A percentile compares a stretch with the other conserved stretches of the same genome.
These are phyloP conservation scores for Buddleja alternifolia DNA, from an alignment of 257 asterid genomes.

Conservation along the genomic window DNA sequence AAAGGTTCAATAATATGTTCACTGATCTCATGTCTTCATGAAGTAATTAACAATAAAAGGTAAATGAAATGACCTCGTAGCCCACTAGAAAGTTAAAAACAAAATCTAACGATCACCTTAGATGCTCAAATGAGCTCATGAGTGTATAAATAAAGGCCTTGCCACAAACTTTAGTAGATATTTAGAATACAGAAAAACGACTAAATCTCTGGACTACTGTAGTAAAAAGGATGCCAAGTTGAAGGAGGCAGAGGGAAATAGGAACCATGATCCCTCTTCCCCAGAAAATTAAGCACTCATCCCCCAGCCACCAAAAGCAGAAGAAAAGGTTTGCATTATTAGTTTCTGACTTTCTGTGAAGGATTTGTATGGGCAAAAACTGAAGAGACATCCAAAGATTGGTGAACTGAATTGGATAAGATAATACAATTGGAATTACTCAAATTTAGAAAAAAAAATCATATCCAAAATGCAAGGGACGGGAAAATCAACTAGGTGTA, in stretches of 20 bases:
- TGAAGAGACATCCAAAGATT: not conserved
- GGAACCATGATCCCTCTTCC: not conserved
- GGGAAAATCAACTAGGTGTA: too few relatives aligned
- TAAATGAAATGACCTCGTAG: too few relatives aligned
- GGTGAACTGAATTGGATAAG: not conserved
- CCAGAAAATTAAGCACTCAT: not conserved
- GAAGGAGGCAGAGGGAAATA: not conserved
- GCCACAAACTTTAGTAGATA: not conserved
- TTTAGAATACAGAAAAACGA: not conserved
- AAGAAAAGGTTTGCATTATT: not conserved
- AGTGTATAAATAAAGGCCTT: not conserved
- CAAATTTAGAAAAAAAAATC: too few relatives aligned
- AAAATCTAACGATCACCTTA: not conserved
- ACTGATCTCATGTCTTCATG: not conserved
- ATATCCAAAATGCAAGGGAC: too few relatives aligned
- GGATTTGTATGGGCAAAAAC: not conserved
- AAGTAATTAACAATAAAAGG: too few relatives aligned
- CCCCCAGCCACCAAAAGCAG: not conserved
- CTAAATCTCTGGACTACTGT: too few relatives aligned
- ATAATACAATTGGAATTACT: too few relatives aligned
- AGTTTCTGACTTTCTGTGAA: not conserved
- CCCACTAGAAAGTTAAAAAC: not conserved
- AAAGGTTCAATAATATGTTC: not conserved
- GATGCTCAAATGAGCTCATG: not conserved
- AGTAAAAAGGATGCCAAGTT: conserved; percentile 3